Evolutionary conservation across 2,329 filamentous ascomycete species (phyloP).

Genomic region (Thelonectria blattea): DNA sequence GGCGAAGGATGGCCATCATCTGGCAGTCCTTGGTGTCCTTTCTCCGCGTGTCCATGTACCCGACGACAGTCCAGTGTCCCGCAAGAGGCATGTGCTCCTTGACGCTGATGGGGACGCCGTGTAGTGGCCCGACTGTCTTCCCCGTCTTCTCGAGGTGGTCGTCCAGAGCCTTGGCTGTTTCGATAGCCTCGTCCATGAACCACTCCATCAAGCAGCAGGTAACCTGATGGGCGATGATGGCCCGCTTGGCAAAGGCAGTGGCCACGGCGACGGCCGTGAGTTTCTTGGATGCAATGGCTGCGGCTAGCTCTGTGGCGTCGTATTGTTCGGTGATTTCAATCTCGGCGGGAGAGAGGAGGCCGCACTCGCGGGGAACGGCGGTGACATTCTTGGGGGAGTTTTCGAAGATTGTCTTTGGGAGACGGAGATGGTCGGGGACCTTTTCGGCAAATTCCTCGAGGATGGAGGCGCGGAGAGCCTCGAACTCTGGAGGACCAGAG

Average conservation of each 20-base stretch:
- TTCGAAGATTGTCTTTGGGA: background rate
- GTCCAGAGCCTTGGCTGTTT: constrained; percentile 53
- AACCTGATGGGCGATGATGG: constrained; percentile 39
- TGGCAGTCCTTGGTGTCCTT: constrained; percentile 5
- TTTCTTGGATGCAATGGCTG: constrained; percentile 1
- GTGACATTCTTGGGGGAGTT: constrained; percentile 1
- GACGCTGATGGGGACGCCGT: constrained; percentile 60
- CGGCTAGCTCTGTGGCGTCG: constrained; percentile 2
- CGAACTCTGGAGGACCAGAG: constrained; percentile 1
- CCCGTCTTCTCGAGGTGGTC: constrained; percentile 45
- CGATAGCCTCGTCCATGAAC: constrained; percentile 55
- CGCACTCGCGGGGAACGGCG: background rate
- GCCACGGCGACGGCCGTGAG: constrained; percentile 35
- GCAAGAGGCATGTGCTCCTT: constrained; percentile 66
- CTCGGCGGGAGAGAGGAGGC: constrained; percentile 1
- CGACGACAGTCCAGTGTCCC: constrained; percentile 56
- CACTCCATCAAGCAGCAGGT: constrained; percentile 54
- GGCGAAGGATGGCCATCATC: constrained; percentile 4
- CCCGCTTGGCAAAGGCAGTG: constrained; percentile 37
- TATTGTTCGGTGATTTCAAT: constrained; percentile 10
- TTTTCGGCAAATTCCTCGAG: constrained; percentile 8
- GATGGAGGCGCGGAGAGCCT: background rate
- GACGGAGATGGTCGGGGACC: background rate
- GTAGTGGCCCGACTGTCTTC: constrained; percentile 61
- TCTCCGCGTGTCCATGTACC: background rate